phyloP scores from a whole-genome alignment of 768 basidiomycete genomes.

The Leccinum variicolor region DNA sequence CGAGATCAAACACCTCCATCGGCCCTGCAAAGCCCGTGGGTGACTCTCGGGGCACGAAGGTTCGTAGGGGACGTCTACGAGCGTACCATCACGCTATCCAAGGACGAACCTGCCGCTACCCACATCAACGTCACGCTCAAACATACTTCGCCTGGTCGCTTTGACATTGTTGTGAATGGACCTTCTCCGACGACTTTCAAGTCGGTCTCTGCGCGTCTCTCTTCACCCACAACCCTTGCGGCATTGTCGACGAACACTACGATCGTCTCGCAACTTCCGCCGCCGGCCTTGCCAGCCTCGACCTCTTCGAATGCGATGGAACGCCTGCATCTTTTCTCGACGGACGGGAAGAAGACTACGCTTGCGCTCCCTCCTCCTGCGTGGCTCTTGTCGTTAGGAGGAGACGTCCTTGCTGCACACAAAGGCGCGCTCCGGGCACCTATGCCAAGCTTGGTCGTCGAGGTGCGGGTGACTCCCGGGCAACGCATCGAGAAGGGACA shows the following conservation, averaged over 20 bases:
- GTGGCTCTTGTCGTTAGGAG: conserved; percentile 68
- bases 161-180: conserved; percentile 49
- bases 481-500: conserved; percentile 80
- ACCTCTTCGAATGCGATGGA: conserved; percentile 58
- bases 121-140: conserved; percentile 39
- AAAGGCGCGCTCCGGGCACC: conserved; percentile 75
- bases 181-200: conserved; percentile 35
- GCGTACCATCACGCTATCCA: conserved; percentile 59
- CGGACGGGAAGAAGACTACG: conserved; percentile 55
- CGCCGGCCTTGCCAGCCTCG: conserved; percentile 51
- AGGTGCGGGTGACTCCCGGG: conserved; percentile 75
- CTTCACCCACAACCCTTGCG: conserved; percentile 51
- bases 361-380: conserved; percentile 65
- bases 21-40: conserved; percentile 57
- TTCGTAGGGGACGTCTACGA: conserved; percentile 74
- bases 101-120: conserved; percentile 44
- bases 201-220: conserved; percentile 55
- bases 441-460: conserved; percentile 93
- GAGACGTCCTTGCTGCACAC: conserved; percentile 49
- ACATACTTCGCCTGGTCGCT: conserved; percentile 42
- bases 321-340: conserved; percentile 71
- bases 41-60: conserved; percentile 63
- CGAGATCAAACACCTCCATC: conserved; percentile 48
- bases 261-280: conserved; percentile 67
- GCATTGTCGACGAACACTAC: conserved; percentile 54